Conservation (phyloP, 2,329 filamentous ascomycete species). For the Xylaria multiplex region DNA sequence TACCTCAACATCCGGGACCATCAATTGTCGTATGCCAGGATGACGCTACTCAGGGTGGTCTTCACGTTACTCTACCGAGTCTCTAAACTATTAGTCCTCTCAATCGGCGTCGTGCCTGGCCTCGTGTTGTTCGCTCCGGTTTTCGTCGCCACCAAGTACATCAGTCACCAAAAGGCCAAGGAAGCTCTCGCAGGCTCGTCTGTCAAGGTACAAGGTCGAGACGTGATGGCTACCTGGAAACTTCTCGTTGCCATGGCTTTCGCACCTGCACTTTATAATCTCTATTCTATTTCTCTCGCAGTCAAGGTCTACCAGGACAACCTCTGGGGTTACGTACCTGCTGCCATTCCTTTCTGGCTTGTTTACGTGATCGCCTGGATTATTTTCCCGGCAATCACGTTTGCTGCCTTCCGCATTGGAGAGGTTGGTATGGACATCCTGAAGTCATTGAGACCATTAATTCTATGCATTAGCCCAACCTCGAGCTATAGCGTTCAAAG, state of each 20-base stretch:
- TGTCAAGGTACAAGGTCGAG: conserved; percentile 87
- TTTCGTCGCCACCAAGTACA: conserved; percentile 84
- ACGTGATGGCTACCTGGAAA: conserved; percentile 96
- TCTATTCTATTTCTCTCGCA: conserved; percentile 79
- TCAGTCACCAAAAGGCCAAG: conserved; percentile 82
- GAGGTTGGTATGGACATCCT: conserved; percentile 99
- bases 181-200: conserved; percentile 86
- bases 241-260: conserved; percentile 86
- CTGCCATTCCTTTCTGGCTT: conserved; percentile 81
- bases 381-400: conserved; percentile 88
- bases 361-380: conserved; percentile 79
- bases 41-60: conserved; percentile 80
- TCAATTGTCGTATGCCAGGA: conserved; percentile 90
- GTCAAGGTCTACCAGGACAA: conserved; percentile 84
- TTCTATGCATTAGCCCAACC: conserved; percentile 84
- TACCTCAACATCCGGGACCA: conserved; percentile 91
- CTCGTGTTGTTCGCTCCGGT: conserved; percentile 88
- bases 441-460: conserved; percentile 89
- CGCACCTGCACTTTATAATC: conserved; percentile 82
- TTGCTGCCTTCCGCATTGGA: conserved; percentile 91
- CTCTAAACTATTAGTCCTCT: conserved; percentile 78
- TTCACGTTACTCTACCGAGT: conserved; percentile 82
- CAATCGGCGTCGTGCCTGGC: conserved; percentile 85
- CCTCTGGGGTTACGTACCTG: conserved; percentile 82
- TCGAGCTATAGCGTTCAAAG: conserved; percentile 86